These are phyloP conservation scores for Coemansia sp. DNA, from an alignment of 192 early-diverging fungal genomes.

Conservation along the genomic window DNA sequence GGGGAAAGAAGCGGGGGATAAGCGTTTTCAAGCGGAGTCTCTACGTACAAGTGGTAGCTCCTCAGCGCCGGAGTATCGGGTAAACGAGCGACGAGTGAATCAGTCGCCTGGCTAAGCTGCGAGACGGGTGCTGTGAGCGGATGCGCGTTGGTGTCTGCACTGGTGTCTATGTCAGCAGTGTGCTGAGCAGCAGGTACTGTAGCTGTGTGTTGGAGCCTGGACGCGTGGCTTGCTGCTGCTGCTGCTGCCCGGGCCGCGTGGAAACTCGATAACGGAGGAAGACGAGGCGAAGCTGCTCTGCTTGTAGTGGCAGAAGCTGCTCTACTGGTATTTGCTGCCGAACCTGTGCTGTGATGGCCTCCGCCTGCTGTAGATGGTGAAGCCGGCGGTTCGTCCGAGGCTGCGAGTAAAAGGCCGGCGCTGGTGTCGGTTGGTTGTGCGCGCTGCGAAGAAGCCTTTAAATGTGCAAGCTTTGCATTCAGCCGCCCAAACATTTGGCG, in stretches of 20 bases:
- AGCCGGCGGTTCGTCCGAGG: conserved; percentile 15
- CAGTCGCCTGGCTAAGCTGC: neutral
- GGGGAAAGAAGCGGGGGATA: conserved; percentile 28
- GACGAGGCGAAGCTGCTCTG: conserved; percentile 39
- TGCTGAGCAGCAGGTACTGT: neutral
- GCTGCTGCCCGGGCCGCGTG: conserved; percentile 36
- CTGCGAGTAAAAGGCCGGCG: conserved; percentile 32
- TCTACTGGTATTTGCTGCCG: conserved; percentile 3
- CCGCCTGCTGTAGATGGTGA: conserved; percentile 3
- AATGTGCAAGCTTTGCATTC: conserved; percentile 56
- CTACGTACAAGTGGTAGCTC: conserved; percentile 52
- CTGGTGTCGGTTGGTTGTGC: conserved; percentile 34
- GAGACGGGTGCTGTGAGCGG: neutral
- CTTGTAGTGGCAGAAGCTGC: conserved; percentile 19
- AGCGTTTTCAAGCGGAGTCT: conserved; percentile 42
- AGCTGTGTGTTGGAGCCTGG: neutral
- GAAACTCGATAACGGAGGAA: conserved; percentile 26
- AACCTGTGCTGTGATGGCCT: neutral
- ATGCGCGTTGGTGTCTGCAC: neutral
- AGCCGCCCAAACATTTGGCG: conserved; percentile 56
- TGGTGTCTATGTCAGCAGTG: neutral
- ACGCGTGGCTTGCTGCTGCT: conserved; percentile 9
- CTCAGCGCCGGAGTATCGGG: conserved; percentile 31
- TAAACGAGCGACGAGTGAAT: conserved; percentile 1
- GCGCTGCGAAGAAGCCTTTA: conserved; percentile 50